Base-by-base conservation (phyloP, 2,329 filamentous ascomycete genomes). In the Arthrinium phaeospermum region DNA sequence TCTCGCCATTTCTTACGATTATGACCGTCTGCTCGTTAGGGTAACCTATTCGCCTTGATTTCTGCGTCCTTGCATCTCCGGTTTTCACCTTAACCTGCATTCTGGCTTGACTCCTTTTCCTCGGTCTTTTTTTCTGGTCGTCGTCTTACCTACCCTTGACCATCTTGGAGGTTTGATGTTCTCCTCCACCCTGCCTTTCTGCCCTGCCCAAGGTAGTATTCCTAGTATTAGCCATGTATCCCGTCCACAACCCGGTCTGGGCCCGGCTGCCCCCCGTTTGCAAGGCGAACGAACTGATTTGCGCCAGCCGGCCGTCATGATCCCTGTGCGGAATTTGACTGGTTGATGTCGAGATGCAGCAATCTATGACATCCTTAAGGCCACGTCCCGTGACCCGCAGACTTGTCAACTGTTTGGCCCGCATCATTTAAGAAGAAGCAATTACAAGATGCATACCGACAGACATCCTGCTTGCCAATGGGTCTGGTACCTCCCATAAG, bases 1-100 rank as follows among this genome's bases (percentile, higher is more conserved):
- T 64, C n/a, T 64, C 34, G 57, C 57, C 57, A 64, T 64, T 64
- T 41, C 57, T 64, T 41, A 64, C 57, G 57, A 64, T 64, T 41
- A 64, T 64, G 57, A 64, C 34, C 57, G 41, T 64, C n/a, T 64
- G 57, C 57, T 64, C 57, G 22, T 64, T 64, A 14, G 19, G 57
- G 57, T 41, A 64, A 64, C 19, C 57, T n/a, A 41, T 41, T 64
- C 57, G 57, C 57, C 57, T 34, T 64, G 57, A 24, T 64, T 64
- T 41, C 7, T 64, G 57, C 34, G 57, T 41, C 57, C 34, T 64
- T 64, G 57, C 57, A 64, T 41, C 57, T 41, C 57, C 57, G 57
- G 34, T 41, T 37, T 34, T 64, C 22, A 64, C 30, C 57, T 64
- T 41, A 2, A 41, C 24, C 19, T 49, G 19, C 22, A n/a, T 22